Evolutionary conservation across 257 asterid genomes (phyloP).

Genomic region (Fraxinus pennsylvanica): DNA sequence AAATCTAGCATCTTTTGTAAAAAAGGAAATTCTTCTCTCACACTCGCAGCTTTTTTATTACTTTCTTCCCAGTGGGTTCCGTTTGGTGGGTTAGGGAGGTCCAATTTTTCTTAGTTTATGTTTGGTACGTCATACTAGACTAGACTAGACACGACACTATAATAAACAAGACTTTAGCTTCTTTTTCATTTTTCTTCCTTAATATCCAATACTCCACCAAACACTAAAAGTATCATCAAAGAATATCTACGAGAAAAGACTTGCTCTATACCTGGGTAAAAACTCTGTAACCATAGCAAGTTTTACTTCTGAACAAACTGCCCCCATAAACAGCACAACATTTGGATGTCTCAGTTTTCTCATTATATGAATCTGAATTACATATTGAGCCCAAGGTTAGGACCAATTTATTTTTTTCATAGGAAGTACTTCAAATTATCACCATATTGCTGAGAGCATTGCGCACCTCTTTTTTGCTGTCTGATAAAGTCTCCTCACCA

Average conservation of each 20-base stretch:
- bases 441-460: not conserved
- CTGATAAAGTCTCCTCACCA: slow-evolving; percentile 44
- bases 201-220: not conserved
- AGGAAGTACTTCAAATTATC: slow-evolving; percentile 11
- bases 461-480: slow-evolving; percentile 65
- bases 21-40: not conserved
- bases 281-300: slow-evolving; percentile 71
- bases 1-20: not conserved
- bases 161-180: not conserved
- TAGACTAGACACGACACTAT: too few species aligned
- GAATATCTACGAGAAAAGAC: not conserved
- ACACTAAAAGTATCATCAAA: not conserved
- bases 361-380: slow-evolving; percentile 63
- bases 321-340: slow-evolving; percentile 80
- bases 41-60: not conserved
- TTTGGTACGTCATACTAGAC: not conserved
- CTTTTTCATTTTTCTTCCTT: not conserved
- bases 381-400: slow-evolving; percentile 10
- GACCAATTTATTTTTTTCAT: not conserved
- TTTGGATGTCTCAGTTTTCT: slow-evolving; percentile 77
- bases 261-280: slow-evolving; percentile 51
- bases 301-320: slow-evolving; percentile 57
- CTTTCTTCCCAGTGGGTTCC: not conserved
- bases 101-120: not conserved
- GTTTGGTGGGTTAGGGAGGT: not conserved